Evolutionary conservation across 495 filamentous ascomycete species (phyloP), one percentile per base, ranked within the genome.

Genomic region (Penicillium lagena): DNA sequence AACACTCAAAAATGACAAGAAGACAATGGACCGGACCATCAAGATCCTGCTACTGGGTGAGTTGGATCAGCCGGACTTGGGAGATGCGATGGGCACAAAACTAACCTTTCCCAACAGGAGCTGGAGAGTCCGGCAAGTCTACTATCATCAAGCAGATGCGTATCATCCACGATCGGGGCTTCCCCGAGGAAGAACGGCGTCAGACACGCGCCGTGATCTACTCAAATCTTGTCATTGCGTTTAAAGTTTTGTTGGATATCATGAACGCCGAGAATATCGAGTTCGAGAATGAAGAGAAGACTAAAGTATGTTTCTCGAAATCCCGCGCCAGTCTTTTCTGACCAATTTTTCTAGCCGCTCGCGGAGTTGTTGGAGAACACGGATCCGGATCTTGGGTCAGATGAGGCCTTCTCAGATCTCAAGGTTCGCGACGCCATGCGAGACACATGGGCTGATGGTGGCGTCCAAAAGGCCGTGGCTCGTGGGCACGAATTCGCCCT

Each of bases 121-220:
- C 93, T 56, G 93, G 93, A 56, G 93, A 98, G 71, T 95, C 89
- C 28, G 93, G 93, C 35, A 98, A 98, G 63, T 98, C 93, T 7
- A 98, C 93, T 7, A 90, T 98, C 47, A 78, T 98, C 41, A 98
- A 98, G 72, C 93, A 98, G 75, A 98, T 98, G 93, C 90, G 91
- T 59, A 83, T 98, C 65, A 97, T 98, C 54, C 90, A 98, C 60
- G 84, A 89, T 34, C 80, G 88, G 61, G 93, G 94, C 14, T 97
- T 96, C 64, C 87, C 86, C 35, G 82, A 90, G 52, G 84, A 81
- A 51, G 93, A 98, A 64, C 86, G 91, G 52, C 81, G 90, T 51
- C 89, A 95, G 68, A 95, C 88, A 66, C 87, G 91, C 50, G 85
- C 87, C 34, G 89, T 97, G 58, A 93, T 98, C 48, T 96, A 96